These are phyloP conservation scores for Trichothecium roseum DNA, from an alignment of 2,329 filamentous ascomycete species.

Conservation along the genomic window DNA sequence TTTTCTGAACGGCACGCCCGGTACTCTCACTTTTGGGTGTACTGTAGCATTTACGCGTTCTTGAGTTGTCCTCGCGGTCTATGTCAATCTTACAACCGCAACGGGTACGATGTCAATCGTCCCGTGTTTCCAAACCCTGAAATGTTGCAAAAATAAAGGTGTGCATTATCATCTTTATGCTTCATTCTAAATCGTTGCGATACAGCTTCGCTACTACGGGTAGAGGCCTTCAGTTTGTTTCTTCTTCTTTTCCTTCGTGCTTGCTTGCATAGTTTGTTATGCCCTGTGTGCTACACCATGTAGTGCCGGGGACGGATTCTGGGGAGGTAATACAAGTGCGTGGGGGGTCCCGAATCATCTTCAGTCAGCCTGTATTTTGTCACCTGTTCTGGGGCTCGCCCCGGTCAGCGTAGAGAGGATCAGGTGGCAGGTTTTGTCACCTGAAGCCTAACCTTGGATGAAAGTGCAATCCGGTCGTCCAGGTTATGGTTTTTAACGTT, in stretches of 20 bases:
- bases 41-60: too few relatives aligned
- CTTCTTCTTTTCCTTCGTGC: constrained; percentile 1
- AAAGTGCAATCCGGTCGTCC: too few relatives aligned
- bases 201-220: constrained; percentile 21
- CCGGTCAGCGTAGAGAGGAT: too few relatives aligned
- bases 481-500: too few relatives aligned
- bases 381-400: too few relatives aligned
- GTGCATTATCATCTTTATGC: constrained; percentile 1
- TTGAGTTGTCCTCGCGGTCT: too few relatives aligned
- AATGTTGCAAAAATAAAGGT: too few relatives aligned
- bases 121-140: too few relatives aligned
- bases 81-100: too few relatives aligned
- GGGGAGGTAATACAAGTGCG: constrained; percentile 18
- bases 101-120: too few relatives aligned
- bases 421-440: too few relatives aligned
- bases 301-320: constrained; percentile 19
- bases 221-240: constrained; percentile 9
- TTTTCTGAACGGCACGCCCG: constrained; percentile 29
- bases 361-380: not conserved
- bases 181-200: constrained; percentile 22
- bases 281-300: constrained; percentile 10
- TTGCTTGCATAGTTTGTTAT: constrained; percentile 10
- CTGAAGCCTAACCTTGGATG: too few relatives aligned
- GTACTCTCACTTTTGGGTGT: constrained; percentile 13
- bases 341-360: not conserved